Conservation (phyloP, 139 green algal genomes). For the Medakamo hakoo region DNA sequence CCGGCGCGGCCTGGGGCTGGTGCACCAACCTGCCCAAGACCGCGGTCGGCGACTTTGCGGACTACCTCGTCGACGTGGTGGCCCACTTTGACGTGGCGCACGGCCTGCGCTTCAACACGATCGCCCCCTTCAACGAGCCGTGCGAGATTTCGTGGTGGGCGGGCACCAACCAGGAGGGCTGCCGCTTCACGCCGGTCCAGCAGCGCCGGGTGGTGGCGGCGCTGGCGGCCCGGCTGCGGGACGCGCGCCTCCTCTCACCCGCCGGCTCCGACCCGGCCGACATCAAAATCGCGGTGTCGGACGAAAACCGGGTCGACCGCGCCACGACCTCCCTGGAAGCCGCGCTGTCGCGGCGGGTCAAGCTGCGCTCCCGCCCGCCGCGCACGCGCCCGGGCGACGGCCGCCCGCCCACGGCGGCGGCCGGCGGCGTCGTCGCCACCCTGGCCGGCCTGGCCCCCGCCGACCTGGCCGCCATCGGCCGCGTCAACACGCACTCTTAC, state of each 20-base stretch:
- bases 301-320: slow-evolving; percentile 8
- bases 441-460: background rate
- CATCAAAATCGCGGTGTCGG: slow-evolving; percentile 2
- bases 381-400: background rate
- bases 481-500: slow-evolving; percentile 9
- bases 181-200: slow-evolving; percentile 5
- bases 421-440: too few relatives aligned
- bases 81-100: slow-evolving; percentile 5
- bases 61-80: slow-evolving; percentile 19
- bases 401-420: too few relatives aligned
- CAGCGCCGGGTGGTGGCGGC: slow-evolving; percentile 9
- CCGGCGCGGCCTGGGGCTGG: slow-evolving; percentile 3
- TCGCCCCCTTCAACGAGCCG: slow-evolving; percentile 27
- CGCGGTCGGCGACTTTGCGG: slow-evolving; percentile 9
- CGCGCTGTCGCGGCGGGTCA: background rate
- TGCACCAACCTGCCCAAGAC: slow-evolving; percentile 10
- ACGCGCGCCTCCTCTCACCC: too few relatives aligned
- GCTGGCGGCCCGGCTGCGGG: slow-evolving; percentile 1
- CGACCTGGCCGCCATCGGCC: background rate
- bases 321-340: background rate
- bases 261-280: background rate
- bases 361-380: background rate
- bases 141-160: slow-evolving; percentile 8
- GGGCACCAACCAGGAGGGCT: slow-evolving; percentile 21
- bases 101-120: slow-evolving; percentile 7